These are phyloP conservation scores for Saccharomycopsis vini DNA, from an alignment of 805 yeast species.

Conservation along the genomic window DNA sequence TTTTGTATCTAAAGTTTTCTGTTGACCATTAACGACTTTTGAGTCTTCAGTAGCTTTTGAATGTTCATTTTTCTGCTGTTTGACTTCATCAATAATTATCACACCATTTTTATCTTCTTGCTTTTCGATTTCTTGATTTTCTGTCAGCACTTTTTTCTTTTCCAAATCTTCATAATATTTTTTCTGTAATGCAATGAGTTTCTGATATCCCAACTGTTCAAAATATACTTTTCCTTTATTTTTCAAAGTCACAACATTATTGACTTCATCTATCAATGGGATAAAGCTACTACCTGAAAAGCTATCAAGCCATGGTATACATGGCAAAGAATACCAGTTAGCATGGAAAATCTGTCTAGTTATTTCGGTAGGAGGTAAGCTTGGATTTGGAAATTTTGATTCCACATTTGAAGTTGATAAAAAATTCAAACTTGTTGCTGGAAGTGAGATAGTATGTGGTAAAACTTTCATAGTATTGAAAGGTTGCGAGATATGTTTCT, in stretches of 20 bases:
- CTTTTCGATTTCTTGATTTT: constrained; percentile 18
- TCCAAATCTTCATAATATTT: constrained; percentile 7
- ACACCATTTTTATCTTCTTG: constrained; percentile 1
- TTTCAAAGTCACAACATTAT: constrained; percentile 42
- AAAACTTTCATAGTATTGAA: constrained; percentile 59
- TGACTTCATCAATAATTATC: neutral
- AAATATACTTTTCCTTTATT: constrained; percentile 45
- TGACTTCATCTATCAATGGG: constrained; percentile 54
- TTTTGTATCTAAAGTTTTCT: constrained; percentile 4
- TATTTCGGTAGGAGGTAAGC: constrained; percentile 44
- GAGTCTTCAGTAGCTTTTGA: constrained; percentile 4
- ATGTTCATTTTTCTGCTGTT: constrained; percentile 1
- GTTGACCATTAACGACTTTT: constrained; percentile 8
- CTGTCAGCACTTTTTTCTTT: no score
- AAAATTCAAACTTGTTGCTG: constrained; percentile 36
- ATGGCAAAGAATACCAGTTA: constrained; percentile 55
- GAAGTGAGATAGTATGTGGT: constrained; percentile 35
- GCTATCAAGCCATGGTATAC: constrained; percentile 55
- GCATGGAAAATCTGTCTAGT: constrained; percentile 48
- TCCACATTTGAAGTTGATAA: constrained; percentile 33
- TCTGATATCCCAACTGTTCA: constrained; percentile 42
- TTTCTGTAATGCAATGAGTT: constrained; percentile 22
- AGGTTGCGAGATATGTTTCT: constrained; percentile 56
- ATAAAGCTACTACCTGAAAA: constrained; percentile 48
- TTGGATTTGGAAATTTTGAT: constrained; percentile 40